Percentiles rank a stretch among this genome's conserved stretches.
Conservation (phyloP, 176 grass and related monocot genomes). For the Carex cristatella region DNA sequence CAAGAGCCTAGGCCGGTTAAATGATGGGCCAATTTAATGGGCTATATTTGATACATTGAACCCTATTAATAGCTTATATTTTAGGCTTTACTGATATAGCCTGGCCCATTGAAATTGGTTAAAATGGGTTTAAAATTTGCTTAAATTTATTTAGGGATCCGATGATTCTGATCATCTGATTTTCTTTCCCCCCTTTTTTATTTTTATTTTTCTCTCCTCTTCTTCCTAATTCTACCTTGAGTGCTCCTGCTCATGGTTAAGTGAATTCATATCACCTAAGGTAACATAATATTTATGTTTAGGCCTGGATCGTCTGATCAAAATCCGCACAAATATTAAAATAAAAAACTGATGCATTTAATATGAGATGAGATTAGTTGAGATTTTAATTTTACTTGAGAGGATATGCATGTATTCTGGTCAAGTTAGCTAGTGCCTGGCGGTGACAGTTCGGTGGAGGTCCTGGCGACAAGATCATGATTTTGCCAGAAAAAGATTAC, state of each 20-base stretch:
- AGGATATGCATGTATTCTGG: not conserved
- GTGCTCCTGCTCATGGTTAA: not conserved
- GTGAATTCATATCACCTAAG: too few relatives aligned
- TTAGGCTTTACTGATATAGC: not conserved
- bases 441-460: not conserved
- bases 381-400: too few relatives aligned
- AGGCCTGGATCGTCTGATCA: too few relatives aligned
- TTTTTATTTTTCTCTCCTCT: not conserved
- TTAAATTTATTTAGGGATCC: not conserved
- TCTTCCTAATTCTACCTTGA: not conserved
- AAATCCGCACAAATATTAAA: too few relatives aligned
- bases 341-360: too few relatives aligned
- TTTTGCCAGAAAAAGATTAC: not conserved
- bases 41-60: not conserved
- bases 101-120: not conserved
- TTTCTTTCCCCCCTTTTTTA: not conserved
- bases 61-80: not conserved
- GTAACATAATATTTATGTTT: too few relatives aligned
- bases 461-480: not conserved
- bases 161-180: not conserved
- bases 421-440: not conserved
- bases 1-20: not conserved
- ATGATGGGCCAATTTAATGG: not conserved
- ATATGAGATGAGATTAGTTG: too few relatives aligned
- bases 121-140: not conserved